phyloP scores from a whole-genome alignment of 2,329 filamentous ascomycete species.

The Aureobasidium sp. region DNA sequence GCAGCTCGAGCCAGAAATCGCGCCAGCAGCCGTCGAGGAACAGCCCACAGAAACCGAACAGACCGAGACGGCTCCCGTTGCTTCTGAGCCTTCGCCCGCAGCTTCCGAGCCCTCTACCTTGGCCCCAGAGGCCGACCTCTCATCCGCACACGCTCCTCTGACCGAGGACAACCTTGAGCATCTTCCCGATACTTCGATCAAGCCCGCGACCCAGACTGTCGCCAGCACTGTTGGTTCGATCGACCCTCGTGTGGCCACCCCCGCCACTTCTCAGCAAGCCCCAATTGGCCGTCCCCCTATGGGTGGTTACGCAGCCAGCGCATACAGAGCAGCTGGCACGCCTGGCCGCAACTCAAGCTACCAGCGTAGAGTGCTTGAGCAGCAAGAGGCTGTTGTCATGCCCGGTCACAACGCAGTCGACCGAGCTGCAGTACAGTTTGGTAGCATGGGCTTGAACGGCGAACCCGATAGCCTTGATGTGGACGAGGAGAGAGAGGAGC shows the following conservation, averaged over 20 bases:
- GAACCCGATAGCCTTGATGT: conserved; percentile 63
- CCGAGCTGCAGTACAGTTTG: conserved; percentile 87
- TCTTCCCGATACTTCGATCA: conserved; percentile 70
- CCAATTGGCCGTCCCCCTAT: conserved; percentile 53
- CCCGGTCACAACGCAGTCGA: conserved; percentile 93
- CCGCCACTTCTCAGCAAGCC: conserved; percentile 48
- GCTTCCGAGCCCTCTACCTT: conserved; percentile 15
- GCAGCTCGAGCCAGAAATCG: conserved; percentile 15
- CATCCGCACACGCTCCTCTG: conserved; percentile 69
- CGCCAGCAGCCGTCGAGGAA: conserved; percentile 19
- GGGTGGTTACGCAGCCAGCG: conserved; percentile 70
- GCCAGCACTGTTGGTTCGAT: conserved; percentile 86
- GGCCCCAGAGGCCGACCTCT: conserved; percentile 37
- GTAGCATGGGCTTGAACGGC: conserved; percentile 83
- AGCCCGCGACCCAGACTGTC: conserved; percentile 69
- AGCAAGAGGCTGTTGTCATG: conserved; percentile 97
- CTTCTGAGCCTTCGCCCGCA: conserved; percentile 17
- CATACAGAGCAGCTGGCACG: conserved; percentile 63
- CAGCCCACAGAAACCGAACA: conserved; percentile 11
- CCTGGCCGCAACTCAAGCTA: conserved; percentile 64
- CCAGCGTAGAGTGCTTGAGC: conserved; percentile 80
- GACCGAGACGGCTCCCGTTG: conserved; percentile 18
- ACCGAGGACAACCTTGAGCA: conserved; percentile 90
- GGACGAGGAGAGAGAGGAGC: conserved; percentile 88
- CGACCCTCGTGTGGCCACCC: conserved; percentile 63